Percentiles rank a stretch among this genome's conserved stretches.
phyloP scores from a whole-genome alignment of 495 filamentous ascomycete species.

The Penicillium canescens region DNA sequence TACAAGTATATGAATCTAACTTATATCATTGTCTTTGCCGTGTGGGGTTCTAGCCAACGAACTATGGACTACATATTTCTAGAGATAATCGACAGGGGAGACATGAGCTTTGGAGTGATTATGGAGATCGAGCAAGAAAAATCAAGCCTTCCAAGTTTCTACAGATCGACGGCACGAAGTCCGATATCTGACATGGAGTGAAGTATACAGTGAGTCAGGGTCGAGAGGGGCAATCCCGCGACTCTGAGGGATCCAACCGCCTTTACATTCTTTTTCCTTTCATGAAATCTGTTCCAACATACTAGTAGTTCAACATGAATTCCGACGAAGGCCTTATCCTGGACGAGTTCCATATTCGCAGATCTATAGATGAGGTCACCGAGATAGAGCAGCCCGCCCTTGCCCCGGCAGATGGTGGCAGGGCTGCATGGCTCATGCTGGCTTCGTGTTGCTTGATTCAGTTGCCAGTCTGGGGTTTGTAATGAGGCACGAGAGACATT shows the following conservation, averaged over 20 bases:
- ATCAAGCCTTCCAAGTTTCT: too few species aligned
- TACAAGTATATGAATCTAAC: too few species aligned
- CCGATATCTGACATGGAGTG: too few species aligned
- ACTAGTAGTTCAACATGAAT: constrained; percentile 1
- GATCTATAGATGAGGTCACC: constrained; percentile 6
- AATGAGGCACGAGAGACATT: background rate
- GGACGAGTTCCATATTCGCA: constrained; percentile 1
- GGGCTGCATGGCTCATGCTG: constrained; percentile 64
- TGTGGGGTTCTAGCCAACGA: too few species aligned
- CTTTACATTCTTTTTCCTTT: background rate
- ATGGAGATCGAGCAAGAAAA: too few species aligned
- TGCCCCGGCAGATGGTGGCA: constrained; percentile 60
- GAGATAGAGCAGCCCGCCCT: constrained; percentile 42
- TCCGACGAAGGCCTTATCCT: constrained; percentile 7
- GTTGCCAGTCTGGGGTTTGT: constrained; percentile 62
- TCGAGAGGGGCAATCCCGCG: constrained; percentile 1
- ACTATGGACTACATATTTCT: too few species aligned
- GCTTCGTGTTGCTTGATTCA: constrained; percentile 62
- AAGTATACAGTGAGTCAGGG: too few species aligned
- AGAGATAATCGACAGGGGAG: too few species aligned
- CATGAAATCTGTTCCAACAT: background rate
- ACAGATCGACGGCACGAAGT: too few species aligned
- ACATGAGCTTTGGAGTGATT: too few species aligned
- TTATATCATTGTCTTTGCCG: too few species aligned
- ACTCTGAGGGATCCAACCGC: background rate